Evolutionary conservation across 202 grass and related monocot genomes (phyloP), one percentile per base, ranked within the genome.

Genomic region (Alloteropsis angusta): DNA sequence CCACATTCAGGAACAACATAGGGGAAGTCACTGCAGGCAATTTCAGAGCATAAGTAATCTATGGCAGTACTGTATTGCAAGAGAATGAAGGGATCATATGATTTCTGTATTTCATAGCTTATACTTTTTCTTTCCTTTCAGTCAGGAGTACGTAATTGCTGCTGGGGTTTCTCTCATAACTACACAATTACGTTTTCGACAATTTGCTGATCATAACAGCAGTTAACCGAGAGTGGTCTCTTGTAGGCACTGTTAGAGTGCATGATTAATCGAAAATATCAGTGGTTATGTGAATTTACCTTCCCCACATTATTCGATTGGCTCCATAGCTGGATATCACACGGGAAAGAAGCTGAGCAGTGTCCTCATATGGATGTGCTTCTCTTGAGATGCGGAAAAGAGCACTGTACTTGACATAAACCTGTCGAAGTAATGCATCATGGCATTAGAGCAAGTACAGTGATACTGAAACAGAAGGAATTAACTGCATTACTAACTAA

Each of bases 351-450:
- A 89, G 68, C 23, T 76, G 59, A 47, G 83, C 22, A 35, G 89
- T 84, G 63, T 97, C 94, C 79, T 90, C 91, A 36, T 91, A 93
- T 1, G 94, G 94, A 90, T 90, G 85, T 47, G 80, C 50, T 59
- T 91, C 87, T 76, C 94, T 93, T 54, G 91, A 84, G 21, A 93
- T 60, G 60, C 91, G 91, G 72, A 97, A 93, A 48, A 97, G 79
- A 16, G 91, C 94, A 75, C 94, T 97, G 54, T 83, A 97, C 84
- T 97, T 97, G 60, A 90, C 68, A 54, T 97, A 93, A 71, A 97
- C 80, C 91, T 93, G 75, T 85, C 22, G 7, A 82, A 84, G 66
- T 21, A 68, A 74, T 66, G 59, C 59, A 52, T 18, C 37, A 57
- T 39, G 18, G 13, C 15, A 77, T 88, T 26, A 81, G 30, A 57